A percentile compares a stretch with the other conserved stretches of the same genome.
Evolutionary conservation across 345 rosid genomes (phyloP).

Genomic region (Eucalyptus paniculata): DNA sequence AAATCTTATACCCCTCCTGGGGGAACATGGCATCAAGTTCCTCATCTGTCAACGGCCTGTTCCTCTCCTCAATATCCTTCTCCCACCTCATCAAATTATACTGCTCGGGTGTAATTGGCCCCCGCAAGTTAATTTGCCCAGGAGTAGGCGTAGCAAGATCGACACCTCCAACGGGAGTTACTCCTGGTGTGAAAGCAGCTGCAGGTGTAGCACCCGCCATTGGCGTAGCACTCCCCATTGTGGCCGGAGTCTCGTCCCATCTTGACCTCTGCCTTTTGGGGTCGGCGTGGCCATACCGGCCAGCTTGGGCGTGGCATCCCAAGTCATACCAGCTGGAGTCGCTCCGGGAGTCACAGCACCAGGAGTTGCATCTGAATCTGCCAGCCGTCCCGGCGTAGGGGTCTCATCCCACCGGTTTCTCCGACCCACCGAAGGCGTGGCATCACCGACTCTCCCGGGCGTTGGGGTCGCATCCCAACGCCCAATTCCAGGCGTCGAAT

Average conservation of each 20-base stretch:
- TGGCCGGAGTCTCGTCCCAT: conserved; percentile 99
- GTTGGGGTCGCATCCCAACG: conserved; percentile 94
- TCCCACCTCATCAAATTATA: conserved; percentile 93
- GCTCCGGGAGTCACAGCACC: conserved; percentile 89
- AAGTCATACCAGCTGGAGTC: conserved; percentile 85
- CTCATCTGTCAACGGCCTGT: conserved; percentile 90
- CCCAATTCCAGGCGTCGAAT: conserved; percentile 73
- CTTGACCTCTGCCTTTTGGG: conserved; percentile 92
- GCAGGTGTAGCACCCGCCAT: conserved; percentile 81
- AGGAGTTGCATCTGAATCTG: conserved; percentile 90
- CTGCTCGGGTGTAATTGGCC: conserved; percentile 83
- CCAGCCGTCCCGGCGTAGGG: conserved; percentile 86
- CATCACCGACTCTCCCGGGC: conserved; percentile 71
- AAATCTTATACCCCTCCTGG: conserved; percentile 76
- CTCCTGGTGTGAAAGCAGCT: conserved; percentile 78
- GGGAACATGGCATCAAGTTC: conserved; percentile 97
- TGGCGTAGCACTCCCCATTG: conserved; percentile 97
- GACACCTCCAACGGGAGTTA: conserved; percentile 78
- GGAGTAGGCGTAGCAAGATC: conserved; percentile 96
- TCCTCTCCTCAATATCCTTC: conserved; percentile 98
- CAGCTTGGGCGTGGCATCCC: conserved; percentile 86
- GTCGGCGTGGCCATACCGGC: conserved; percentile 80
- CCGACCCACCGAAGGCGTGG: conserved; percentile 65
- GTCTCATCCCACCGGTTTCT: conserved; percentile 98
- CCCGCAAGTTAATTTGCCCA: conserved; percentile 45